Evolutionary conservation across 2,329 filamentous ascomycete species (phyloP).

Genomic region (Apiospora koreana): DNA sequence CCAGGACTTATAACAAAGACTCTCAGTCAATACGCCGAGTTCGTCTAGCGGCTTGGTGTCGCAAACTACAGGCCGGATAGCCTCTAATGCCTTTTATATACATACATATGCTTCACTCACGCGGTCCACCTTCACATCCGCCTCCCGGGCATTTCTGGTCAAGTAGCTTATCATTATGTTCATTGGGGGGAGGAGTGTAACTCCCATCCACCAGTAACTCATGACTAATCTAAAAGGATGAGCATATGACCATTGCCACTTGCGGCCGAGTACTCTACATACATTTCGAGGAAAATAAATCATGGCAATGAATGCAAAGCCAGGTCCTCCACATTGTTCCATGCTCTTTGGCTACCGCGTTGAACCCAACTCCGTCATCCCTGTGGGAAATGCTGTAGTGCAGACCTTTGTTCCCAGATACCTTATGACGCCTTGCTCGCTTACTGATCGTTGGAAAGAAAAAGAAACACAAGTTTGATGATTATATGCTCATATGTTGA

Average conservation of each 20-base stretch:
- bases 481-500: not conserved
- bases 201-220: not conserved
- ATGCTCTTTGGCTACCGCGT: not conserved
- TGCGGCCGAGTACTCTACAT: not conserved
- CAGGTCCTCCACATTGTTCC: not conserved
- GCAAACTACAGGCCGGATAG: not conserved
- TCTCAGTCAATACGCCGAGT: not conserved
- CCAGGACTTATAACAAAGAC: not conserved
- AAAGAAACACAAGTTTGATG: not conserved
- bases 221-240: not conserved
- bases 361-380: not conserved
- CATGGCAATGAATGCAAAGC: not conserved
- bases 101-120: not conserved
- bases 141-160: not conserved
- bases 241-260: not conserved
- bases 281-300: not conserved
- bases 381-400: not conserved
- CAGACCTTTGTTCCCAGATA: not conserved
- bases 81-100: not conserved
- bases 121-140: not conserved
- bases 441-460: not conserved
- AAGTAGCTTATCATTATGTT: not conserved
- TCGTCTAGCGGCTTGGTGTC: not conserved
- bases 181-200: not conserved
- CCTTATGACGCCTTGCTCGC: constrained; percentile 11